Conservation (phyloP, 495 filamentous ascomycete species). For the Aspergillus egyptiacus region DNA sequence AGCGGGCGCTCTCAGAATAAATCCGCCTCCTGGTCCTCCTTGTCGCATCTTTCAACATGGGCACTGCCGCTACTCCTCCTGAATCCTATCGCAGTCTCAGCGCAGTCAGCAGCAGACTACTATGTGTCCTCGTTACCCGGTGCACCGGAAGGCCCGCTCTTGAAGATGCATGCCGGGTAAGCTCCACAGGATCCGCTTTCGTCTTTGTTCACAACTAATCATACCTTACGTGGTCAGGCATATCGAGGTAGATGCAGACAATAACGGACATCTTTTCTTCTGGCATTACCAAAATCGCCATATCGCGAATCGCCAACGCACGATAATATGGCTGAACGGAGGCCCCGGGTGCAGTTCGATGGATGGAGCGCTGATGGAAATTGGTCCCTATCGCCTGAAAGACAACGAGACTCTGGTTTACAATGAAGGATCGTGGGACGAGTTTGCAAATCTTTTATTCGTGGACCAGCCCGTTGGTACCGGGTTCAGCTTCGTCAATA, state of each 20-base stretch:
- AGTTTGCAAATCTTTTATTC: constrained; percentile 94
- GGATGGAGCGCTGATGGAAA: constrained; percentile 96
- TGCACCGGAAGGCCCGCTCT: constrained; percentile 67
- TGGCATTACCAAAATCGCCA: constrained; percentile 96
- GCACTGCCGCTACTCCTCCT: constrained; percentile 22
- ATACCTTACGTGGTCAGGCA: constrained; percentile 50
- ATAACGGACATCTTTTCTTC: constrained; percentile 93
- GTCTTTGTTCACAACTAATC: constrained; percentile 24
- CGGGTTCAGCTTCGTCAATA: constrained; percentile 91
- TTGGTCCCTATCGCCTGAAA: constrained; percentile 86
- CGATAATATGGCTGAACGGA: constrained; percentile 95
- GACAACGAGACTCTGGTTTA: constrained; percentile 67
- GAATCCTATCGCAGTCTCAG: constrained; percentile 25
- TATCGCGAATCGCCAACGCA: constrained; percentile 85
- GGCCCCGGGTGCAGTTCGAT: constrained; percentile 95
- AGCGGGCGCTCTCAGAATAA: constrained; percentile 14
- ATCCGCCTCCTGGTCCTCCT: constrained; percentile 9
- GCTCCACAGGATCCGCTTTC: constrained; percentile 22
- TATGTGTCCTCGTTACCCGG: constrained; percentile 81
- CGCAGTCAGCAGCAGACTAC: constrained; percentile 75
- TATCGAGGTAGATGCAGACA: constrained; percentile 75
- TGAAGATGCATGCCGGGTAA: constrained; percentile 98
- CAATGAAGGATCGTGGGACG: constrained; percentile 92
- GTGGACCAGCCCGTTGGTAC: constrained; percentile 96
- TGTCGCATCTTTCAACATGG: constrained; percentile 23